A percentile compares a stretch with the other conserved stretches of the same genome.
Evolutionary conservation across 257 asterid species (phyloP).

Genomic region (Solanum bulbocastanum): DNA sequence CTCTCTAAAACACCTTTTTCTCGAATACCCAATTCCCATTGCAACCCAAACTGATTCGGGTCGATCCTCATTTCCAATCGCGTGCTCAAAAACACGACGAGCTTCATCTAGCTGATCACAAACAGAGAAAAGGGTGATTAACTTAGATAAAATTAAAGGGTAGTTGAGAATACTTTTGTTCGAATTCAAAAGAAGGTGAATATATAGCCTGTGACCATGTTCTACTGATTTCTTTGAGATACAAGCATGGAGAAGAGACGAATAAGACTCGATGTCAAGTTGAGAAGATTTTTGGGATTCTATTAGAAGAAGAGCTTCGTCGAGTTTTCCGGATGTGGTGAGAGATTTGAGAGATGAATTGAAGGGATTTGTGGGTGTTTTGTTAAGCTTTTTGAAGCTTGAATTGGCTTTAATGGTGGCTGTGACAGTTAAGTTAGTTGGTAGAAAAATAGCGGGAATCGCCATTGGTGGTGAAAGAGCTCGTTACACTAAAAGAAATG

Average conservation of each 20-base stretch:
- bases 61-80: slow-evolving; percentile 6
- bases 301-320: slow-evolving; percentile 33
- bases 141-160: slow-evolving; percentile 28
- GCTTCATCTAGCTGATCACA: slow-evolving; percentile 37
- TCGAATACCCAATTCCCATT: slow-evolving; percentile 39
- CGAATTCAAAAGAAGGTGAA: slow-evolving; percentile 22
- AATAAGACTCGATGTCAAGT: slow-evolving; percentile 11
- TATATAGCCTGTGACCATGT: slow-evolving; percentile 30
- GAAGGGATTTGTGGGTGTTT: slow-evolving; percentile 1
- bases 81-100: slow-evolving; percentile 23
- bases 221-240: slow-evolving; percentile 26
- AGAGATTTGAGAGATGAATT: slow-evolving; percentile 24
- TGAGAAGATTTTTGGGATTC: slow-evolving; percentile 14
- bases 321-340: slow-evolving; percentile 30
- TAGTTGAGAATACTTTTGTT: slow-evolving; percentile 15
- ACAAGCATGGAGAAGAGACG: slow-evolving; percentile 34
- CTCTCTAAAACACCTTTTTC: slow-evolving; percentile 19
- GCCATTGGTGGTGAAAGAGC: slow-evolving; percentile 5
- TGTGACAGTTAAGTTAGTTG: slow-evolving; percentile 12
- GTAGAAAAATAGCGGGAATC: slow-evolving; percentile 11
- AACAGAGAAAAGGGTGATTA: slow-evolving; percentile 42
- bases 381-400: not conserved
- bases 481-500: not conserved
- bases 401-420: slow-evolving; percentile 28
- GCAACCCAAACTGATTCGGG: slow-evolving; percentile 39